Percentiles rank a stretch among this genome's conserved stretches.
Conservation (phyloP, 192 early-diverging fungal genomes). For the Entomortierella beljakovae region DNA sequence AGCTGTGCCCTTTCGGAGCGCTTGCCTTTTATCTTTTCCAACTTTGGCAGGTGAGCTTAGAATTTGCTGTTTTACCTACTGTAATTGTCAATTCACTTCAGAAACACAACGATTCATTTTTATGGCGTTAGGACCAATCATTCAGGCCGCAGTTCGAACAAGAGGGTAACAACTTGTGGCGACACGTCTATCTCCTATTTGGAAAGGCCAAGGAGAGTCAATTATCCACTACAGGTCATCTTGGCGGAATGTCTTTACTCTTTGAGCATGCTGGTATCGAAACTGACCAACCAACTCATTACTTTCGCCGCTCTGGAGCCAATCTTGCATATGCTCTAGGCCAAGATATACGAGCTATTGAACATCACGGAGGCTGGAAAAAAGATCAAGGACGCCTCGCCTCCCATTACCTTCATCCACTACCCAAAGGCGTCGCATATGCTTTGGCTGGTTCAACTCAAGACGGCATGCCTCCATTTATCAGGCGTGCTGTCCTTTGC, state of each 20-base stretch:
- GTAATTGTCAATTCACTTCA: too few species aligned
- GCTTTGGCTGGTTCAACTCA: constrained; percentile 6
- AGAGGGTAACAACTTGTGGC: too few species aligned
- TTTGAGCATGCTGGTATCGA: background rate
- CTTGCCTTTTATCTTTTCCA: constrained; percentile 1
- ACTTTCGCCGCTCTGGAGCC: constrained; percentile 5
- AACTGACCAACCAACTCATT: background rate
- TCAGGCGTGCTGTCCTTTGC: background rate
- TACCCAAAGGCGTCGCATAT: background rate
- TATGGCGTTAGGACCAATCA: too few species aligned
- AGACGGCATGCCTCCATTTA: constrained; percentile 10
- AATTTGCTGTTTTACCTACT: too few species aligned
- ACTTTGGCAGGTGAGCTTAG: background rate
- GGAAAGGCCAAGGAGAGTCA: background rate
- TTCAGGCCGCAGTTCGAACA: too few species aligned
- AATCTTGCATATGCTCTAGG: constrained; percentile 2
- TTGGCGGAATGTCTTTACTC: background rate
- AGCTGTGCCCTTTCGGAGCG: background rate
- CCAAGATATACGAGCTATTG: background rate
- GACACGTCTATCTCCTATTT: too few species aligned
- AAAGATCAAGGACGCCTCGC: background rate
- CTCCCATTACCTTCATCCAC: constrained; percentile 1
- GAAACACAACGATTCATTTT: too few species aligned
- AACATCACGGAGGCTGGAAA: background rate
- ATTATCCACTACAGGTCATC: background rate